Conservation (phyloP, 2,329 filamentous ascomycete species). For the Fusarium sp. region DNA sequence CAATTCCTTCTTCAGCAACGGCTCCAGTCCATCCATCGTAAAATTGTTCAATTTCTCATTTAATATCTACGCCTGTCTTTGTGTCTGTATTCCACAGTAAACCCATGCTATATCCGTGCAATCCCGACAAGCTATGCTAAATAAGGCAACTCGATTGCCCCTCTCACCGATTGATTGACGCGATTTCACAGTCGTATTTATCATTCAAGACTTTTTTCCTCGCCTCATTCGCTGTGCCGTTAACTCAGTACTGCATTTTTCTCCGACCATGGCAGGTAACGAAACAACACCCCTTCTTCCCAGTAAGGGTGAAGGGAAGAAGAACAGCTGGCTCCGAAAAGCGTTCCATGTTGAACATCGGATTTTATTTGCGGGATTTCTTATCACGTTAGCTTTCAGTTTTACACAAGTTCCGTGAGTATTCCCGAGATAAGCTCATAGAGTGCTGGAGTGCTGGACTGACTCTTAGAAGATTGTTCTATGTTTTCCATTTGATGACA, state of each 20-base stretch:
- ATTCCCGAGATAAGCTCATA: fast-evolving
- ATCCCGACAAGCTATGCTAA: constrained; percentile 23
- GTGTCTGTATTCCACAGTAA: not conserved
- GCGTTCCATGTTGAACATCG: constrained; percentile 55
- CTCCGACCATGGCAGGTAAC: constrained; percentile 34
- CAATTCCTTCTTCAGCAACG: too few relatives aligned
- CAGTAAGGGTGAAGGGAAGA: constrained; percentile 17
- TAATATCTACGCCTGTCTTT: not conserved
- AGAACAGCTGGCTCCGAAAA: constrained; percentile 27
- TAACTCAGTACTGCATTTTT: constrained; percentile 12
- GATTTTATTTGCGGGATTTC: constrained; percentile 68
- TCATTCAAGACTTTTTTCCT: constrained; percentile 27
- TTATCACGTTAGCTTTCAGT: constrained; percentile 65
- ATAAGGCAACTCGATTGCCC: constrained; percentile 15
- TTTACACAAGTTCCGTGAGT: constrained; percentile 63
- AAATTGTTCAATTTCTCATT: not conserved
- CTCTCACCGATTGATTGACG: constrained; percentile 27
- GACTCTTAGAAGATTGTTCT: constrained; percentile 58
- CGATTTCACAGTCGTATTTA: constrained; percentile 31
- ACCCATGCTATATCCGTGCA: constrained; percentile 24
- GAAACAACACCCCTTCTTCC: constrained; percentile 43
- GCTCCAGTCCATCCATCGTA: too few relatives aligned
- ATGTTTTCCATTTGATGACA: constrained; percentile 77
- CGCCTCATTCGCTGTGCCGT: not conserved
- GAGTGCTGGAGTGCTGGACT: fast-evolving